Evolutionary conservation across 345 rosid genomes (phyloP).

Genomic region (Toxicodendron radicans): DNA sequence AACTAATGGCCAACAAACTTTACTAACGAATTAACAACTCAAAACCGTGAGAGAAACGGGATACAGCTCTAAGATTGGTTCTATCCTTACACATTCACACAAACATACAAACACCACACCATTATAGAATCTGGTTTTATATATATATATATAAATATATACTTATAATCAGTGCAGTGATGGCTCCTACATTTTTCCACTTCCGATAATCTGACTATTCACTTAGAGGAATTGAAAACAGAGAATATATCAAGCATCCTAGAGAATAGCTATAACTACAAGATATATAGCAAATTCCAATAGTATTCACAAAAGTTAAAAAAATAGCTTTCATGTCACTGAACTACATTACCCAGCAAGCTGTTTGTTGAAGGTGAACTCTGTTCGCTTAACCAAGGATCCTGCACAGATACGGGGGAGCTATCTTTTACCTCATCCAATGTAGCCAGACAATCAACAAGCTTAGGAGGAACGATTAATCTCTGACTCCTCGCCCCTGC

Average conservation of each 20-base stretch:
- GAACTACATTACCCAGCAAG: conserved; percentile 57
- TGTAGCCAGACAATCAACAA: conserved; percentile 34
- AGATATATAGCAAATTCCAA: neutral
- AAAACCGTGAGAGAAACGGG: neutral
- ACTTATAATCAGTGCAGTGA: neutral
- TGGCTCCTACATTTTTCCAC: conserved; percentile 13
- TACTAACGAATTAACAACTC: neutral
- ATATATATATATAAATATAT: neutral
- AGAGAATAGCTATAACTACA: neutral
- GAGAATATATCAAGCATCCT: neutral
- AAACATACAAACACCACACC: neutral
- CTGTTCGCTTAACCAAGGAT: conserved; percentile 77
- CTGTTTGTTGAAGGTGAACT: conserved; percentile 86
- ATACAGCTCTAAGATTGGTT: neutral
- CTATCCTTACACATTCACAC: neutral
- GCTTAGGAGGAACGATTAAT: conserved; percentile 35
- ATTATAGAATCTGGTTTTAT: neutral
- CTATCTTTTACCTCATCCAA: conserved; percentile 48
- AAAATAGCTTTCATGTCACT: conserved; percentile 27
- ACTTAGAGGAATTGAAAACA: neutral
- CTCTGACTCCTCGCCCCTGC: conserved; percentile 39
- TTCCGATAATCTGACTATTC: neutral
- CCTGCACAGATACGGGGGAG: conserved; percentile 75
- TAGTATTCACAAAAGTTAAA: conserved; percentile 20
- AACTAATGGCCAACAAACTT: neutral